These are phyloP conservation scores for Aspergillus fructus DNA, from an alignment of 2,329 filamentous ascomycete species.

Conservation along the genomic window DNA sequence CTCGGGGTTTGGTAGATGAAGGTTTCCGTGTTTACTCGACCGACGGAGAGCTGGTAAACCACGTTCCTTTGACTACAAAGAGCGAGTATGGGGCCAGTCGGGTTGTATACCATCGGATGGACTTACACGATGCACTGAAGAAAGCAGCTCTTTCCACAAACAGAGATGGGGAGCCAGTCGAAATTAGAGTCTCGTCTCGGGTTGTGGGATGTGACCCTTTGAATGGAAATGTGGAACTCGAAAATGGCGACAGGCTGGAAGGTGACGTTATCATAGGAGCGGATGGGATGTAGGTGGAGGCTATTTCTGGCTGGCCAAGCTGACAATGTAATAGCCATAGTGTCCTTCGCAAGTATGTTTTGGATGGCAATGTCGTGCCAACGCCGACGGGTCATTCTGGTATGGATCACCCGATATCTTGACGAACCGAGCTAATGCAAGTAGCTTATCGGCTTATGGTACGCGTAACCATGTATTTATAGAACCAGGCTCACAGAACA, in stretches of 20 bases:
- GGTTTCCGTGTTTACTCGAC: slow-evolving; percentile 27
- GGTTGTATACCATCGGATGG: slow-evolving; percentile 23
- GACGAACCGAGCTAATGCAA: background rate
- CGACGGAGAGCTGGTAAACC: slow-evolving; percentile 19
- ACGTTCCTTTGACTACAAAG: slow-evolving; percentile 17
- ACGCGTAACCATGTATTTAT: background rate
- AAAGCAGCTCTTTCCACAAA: background rate
- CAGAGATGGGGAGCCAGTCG: background rate
- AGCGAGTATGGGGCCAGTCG: slow-evolving; percentile 21
- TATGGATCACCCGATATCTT: background rate
- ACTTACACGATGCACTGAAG: slow-evolving; percentile 25
- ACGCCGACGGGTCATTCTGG: slow-evolving; percentile 7
- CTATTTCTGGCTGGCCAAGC: background rate
- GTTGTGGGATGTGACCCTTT: background rate
- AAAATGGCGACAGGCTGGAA: slow-evolving; percentile 14
- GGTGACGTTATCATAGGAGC: slow-evolving; percentile 31
- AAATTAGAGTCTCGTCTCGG: background rate
- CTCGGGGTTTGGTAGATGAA: slow-evolving; percentile 20
- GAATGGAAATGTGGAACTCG: slow-evolving; percentile 7
- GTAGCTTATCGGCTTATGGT: slow-evolving; percentile 8
- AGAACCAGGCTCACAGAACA: background rate
- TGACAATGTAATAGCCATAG: slow-evolving; percentile 1
- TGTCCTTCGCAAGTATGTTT: background rate
- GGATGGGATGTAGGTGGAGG: slow-evolving; percentile 25
- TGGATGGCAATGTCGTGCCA: background rate